Percentiles rank a stretch among this genome's conserved stretches.
phyloP scores from a whole-genome alignment of 2,329 filamentous ascomycete genomes.

The Nemania serpens region DNA sequence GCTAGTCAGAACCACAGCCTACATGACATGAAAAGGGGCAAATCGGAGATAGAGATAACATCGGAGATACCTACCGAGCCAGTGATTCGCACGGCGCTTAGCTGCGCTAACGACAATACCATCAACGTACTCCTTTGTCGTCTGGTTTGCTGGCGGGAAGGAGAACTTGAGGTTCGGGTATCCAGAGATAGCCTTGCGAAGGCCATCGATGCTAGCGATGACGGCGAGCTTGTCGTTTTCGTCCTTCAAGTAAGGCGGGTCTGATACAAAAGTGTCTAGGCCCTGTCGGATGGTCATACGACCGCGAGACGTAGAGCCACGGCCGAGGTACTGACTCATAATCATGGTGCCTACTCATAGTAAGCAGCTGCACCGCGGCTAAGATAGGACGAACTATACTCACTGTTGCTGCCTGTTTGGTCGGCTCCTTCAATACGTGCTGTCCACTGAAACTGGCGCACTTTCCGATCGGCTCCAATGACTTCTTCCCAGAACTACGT shows the following conservation, averaged over 20 bases:
- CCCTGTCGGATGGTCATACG: conserved; percentile 63
- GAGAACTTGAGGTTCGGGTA: conserved; percentile 62
- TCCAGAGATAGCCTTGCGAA: conserved; percentile 57
- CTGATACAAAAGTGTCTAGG: conserved; percentile 62
- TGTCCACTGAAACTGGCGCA: conserved; percentile 68
- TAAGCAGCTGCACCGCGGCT: conserved; percentile 2
- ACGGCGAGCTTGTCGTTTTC: conserved; percentile 64
- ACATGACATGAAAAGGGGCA: neutral
- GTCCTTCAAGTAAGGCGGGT: conserved; percentile 63
- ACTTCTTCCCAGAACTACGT: conserved; percentile 60
- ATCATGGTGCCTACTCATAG: conserved; percentile 50
- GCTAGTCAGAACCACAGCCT: neutral
- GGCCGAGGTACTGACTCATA: conserved; percentile 66
- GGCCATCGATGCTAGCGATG: conserved; percentile 63
- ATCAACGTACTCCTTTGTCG: conserved; percentile 59
- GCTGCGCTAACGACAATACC: conserved; percentile 44
- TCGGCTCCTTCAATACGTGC: conserved; percentile 63
- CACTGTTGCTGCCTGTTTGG: conserved; percentile 41
- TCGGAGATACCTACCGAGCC: conserved; percentile 48
- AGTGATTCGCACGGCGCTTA: conserved; percentile 55
- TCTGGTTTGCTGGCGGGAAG: conserved; percentile 57
- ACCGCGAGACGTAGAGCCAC: conserved; percentile 64
- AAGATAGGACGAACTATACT: conserved; percentile 9
- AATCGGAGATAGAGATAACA: too few relatives aligned
- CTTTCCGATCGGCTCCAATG: conserved; percentile 59